phyloP scores from a whole-genome alignment of 352 stramenopile species.

The Phytopythium delawarense region DNA sequence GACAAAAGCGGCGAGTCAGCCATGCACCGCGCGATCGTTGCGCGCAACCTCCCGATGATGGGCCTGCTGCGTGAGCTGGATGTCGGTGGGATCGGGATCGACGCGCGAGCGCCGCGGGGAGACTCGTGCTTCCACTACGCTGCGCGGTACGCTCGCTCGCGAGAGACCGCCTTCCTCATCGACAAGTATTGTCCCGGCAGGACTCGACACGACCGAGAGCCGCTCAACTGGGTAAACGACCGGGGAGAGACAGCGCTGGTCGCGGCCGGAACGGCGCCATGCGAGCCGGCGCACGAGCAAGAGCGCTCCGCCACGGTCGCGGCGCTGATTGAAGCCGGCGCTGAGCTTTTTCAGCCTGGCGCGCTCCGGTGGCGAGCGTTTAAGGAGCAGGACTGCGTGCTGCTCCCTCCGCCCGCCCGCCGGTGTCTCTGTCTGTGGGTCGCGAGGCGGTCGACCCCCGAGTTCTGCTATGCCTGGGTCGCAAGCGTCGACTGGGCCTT shows the following conservation, averaged over 20 bases:
- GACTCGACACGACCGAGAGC: not conserved
- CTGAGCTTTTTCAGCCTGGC: not conserved
- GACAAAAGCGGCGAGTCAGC: conserved; percentile 13
- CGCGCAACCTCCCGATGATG: conserved; percentile 7
- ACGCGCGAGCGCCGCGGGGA: not conserved
- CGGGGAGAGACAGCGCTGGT: conserved; percentile 12
- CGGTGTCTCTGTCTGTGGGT: not conserved
- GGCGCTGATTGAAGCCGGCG: not conserved
- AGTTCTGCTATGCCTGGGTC: conserved; percentile 3
- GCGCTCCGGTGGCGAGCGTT: not conserved
- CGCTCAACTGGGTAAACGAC: conserved; percentile 10
- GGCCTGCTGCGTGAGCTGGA: conserved; percentile 16
- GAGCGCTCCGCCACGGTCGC: not conserved
- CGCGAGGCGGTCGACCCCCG: not conserved
- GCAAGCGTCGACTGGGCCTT: conserved; percentile 1
- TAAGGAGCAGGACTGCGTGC: not conserved
- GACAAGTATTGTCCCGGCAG: conserved; percentile 10
- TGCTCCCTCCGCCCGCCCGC: not conserved
- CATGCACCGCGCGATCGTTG: conserved; percentile 16
- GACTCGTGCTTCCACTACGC: conserved; percentile 20
- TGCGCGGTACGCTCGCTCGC: conserved; percentile 6
- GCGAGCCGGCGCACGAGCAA: not conserved
- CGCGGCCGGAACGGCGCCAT: conserved; percentile 7
- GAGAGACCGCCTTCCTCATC: conserved; percentile 14
- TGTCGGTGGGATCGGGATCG: conserved; percentile 7